Evolutionary conservation across 2,329 filamentous ascomycete species (phyloP).

Genomic region (Huntiella moniliformis): DNA sequence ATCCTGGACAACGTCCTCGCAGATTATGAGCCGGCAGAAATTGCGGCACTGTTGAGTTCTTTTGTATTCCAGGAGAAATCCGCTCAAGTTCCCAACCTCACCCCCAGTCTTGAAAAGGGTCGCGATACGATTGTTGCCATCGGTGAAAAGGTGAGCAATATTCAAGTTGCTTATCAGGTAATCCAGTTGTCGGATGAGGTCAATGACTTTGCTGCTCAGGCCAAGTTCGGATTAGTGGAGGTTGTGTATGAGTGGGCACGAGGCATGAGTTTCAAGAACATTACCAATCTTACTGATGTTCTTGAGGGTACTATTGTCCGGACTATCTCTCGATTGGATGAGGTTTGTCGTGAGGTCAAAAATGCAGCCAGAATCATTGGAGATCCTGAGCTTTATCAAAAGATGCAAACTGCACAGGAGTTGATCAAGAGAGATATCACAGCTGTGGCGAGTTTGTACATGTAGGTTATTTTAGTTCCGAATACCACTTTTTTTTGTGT

Average conservation of each 20-base stretch:
- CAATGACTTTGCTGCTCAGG: conserved; percentile 75
- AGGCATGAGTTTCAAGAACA: conserved; percentile 96
- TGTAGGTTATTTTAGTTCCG: conserved; percentile 30
- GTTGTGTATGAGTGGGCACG: conserved; percentile 97
- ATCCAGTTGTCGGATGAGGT: conserved; percentile 77
- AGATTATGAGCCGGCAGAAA: conserved; percentile 89
- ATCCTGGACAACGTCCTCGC: conserved; percentile 93
- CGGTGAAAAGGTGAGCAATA: conserved; percentile 76
- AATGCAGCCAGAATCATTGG: conserved; percentile 91
- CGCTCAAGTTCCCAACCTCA: conserved; percentile 59
- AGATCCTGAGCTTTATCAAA: conserved; percentile 77
- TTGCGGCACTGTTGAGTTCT: conserved; percentile 77
- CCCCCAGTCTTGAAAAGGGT: conserved; percentile 62
- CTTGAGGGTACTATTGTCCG: conserved; percentile 93
- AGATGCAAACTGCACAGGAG: conserved; percentile 96
- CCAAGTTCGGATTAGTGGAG: conserved; percentile 85
- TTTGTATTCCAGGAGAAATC: conserved; percentile 99
- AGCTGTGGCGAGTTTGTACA: conserved; percentile 72
- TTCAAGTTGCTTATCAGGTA: conserved; percentile 81
- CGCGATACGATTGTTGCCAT: conserved; percentile 75
- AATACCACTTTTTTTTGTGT: too few species aligned
- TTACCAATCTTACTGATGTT: conserved; percentile 87
- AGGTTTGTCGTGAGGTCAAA: conserved; percentile 93
- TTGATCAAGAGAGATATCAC: conserved; percentile 94
- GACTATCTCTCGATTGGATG: conserved; percentile 82